phyloP scores from a whole-genome alignment of 768 basidiomycete genomes.

The Boletus tomentosulus region DNA sequence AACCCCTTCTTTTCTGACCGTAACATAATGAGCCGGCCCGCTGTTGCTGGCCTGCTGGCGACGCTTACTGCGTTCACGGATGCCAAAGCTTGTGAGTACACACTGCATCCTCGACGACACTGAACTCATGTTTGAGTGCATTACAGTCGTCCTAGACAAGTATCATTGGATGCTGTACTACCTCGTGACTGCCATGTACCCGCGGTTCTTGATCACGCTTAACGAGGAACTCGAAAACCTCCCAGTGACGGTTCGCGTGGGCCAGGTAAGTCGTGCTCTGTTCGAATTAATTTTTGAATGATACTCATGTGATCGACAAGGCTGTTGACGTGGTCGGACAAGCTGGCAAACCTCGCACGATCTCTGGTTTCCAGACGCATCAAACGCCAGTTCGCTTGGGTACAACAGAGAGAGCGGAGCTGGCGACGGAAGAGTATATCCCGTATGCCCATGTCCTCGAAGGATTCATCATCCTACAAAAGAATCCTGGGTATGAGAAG shows the following conservation, averaged over 20 bases:
- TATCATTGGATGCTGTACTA: constrained; percentile 99
- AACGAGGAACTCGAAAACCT: constrained; percentile 84
- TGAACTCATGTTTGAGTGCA: not conserved
- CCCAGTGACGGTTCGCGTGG: constrained; percentile 92
- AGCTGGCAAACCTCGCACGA: constrained; percentile 94
- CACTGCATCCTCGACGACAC: not conserved
- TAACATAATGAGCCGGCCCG: constrained; percentile 81
- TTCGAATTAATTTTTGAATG: not conserved
- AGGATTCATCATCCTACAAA: constrained; percentile 87
- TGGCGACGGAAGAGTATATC: constrained; percentile 96
- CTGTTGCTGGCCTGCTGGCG: constrained; percentile 85
- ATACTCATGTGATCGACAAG: constrained; percentile 32
- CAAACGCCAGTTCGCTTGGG: constrained; percentile 93
- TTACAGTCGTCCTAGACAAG: constrained; percentile 86
- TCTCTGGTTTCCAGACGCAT: constrained; percentile 98
- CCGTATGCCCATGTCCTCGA: constrained; percentile 88
- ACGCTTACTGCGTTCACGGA: constrained; percentile 92
- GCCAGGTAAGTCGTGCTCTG: constrained; percentile 53
- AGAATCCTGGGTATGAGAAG: constrained; percentile 87
- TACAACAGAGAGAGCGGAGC: constrained; percentile 89
- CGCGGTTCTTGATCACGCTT: constrained; percentile 95
- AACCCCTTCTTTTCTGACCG: constrained; percentile 97
- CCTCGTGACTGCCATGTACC: constrained; percentile 95
- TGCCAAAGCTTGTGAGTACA: constrained; percentile 77
- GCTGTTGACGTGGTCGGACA: constrained; percentile 97